Conservation (phyloP, 1,284 basidiomycete genomes). For the Ceratobasidium papillatum region DNA sequence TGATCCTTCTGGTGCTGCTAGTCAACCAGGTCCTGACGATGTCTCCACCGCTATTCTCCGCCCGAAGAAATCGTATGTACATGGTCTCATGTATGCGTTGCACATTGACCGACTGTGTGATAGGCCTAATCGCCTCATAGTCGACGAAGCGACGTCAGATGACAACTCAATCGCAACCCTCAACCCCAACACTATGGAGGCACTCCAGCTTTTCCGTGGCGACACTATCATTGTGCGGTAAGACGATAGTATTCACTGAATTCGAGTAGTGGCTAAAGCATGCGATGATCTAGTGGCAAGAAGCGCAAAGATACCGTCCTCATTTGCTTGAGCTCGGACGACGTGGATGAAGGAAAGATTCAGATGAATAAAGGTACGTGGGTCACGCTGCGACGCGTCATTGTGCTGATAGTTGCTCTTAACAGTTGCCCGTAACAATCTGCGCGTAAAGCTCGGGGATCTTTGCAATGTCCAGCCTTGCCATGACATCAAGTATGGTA, state of each 20-base stretch:
- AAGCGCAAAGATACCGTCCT: constrained; percentile 95
- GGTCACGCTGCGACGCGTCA: background rate
- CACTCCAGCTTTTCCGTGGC: constrained; percentile 91
- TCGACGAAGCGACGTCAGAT: constrained; percentile 89
- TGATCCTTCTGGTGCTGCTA: constrained; percentile 81
- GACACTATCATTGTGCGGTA: constrained; percentile 93
- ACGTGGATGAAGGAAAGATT: constrained; percentile 97
- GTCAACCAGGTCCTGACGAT: constrained; percentile 81
- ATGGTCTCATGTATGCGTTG: constrained; percentile 41
- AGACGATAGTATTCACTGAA: constrained; percentile 45
- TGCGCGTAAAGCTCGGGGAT: constrained; percentile 97
- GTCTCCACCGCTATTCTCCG: constrained; percentile 93
- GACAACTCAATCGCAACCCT: constrained; percentile 97
- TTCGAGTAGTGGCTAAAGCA: background rate
- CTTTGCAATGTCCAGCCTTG: constrained; percentile 95
- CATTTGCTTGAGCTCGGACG: constrained; percentile 94
- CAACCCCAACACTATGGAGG: constrained; percentile 97
- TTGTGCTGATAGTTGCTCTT: background rate
- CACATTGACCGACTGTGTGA: constrained; percentile 40
- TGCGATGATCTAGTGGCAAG: constrained; percentile 72
- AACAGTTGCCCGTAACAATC: constrained; percentile 95
- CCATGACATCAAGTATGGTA: constrained; percentile 99
- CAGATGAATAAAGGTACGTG: constrained; percentile 89
- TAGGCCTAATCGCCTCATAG: constrained; percentile 93
- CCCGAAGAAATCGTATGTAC: constrained; percentile 94